phyloP scores from a whole-genome alignment of 768 basidiomycete genomes.

The Daedaleopsis nitida region DNA sequence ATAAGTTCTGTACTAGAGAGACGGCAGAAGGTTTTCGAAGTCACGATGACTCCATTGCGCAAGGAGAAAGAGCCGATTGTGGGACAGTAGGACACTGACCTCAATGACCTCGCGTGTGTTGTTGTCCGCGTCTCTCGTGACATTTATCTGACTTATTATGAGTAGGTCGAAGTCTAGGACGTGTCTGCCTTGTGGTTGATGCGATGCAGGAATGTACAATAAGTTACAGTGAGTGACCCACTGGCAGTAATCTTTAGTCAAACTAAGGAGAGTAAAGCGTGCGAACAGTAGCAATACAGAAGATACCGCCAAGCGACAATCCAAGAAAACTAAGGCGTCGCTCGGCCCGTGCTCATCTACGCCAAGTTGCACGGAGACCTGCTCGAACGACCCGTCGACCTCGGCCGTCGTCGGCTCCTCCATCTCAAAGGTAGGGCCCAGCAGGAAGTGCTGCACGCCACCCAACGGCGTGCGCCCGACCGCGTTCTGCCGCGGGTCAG shows the following conservation, averaged over 20 bases:
- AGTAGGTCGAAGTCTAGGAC: too few species aligned
- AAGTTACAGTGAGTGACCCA: not conserved
- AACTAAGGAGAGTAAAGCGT: not conserved
- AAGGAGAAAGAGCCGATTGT: too few species aligned
- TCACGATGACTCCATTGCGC: too few species aligned
- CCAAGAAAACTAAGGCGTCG: not conserved
- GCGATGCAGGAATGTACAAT: not conserved
- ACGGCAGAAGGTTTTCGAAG: too few species aligned
- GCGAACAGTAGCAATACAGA: too few species aligned
- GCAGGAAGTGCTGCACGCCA: not conserved
- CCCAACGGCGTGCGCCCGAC: not conserved
- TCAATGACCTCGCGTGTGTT: too few species aligned
- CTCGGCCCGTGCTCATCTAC: not conserved
- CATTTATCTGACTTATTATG: too few species aligned
- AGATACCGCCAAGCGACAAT: too few species aligned
- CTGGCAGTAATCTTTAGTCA: not conserved
- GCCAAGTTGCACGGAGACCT: not conserved
- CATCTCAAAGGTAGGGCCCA: not conserved
- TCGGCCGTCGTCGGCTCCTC: not conserved
- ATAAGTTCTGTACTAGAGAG: too few species aligned
- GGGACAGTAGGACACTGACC: too few species aligned
- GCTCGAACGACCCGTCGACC: not conserved
- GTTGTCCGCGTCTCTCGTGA: too few species aligned
- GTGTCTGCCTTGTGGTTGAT: too few species aligned
- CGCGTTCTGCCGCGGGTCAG: not conserved